Base-by-base conservation (phyloP, 2,329 filamentous ascomycete species). In the Pyrenochaeta sp. region DNA sequence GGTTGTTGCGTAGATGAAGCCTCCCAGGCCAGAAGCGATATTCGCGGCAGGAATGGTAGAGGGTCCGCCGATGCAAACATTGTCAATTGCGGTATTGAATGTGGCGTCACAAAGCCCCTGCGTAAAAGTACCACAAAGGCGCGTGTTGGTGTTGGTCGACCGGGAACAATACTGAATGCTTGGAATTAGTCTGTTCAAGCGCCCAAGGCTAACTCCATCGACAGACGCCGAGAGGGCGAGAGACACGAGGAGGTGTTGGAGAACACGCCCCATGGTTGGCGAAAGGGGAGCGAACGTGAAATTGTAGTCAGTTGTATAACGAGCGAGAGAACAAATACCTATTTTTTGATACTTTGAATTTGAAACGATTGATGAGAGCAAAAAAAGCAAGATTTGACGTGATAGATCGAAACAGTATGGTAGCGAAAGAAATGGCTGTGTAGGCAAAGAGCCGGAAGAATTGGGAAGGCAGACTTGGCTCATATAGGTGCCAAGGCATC, bases 231-330 rank as follows among this genome's bases (percentile, higher is more conserved):
- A 13, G 19, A 48, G 21, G 24, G 35, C 15, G 13, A 20, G 28
- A 1, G 35, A 15, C 11, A 26, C 19, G 35, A 43, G 30, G 44
- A 43, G 20, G 39, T 40, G 44, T 30, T 32, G 19, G 3, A 31
- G 15, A 22, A 39, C 29, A 35, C 39, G 35, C 35, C 39, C 26
- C 44, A 48, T 48, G 14, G 17, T 40, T 24, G 28, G 29, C 19
- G 18, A 22, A 17, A 26, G 24, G n/a, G 13, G 3, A 30, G 19
- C 8, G 15, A 21, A 7, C 35, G 15, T 4, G 23, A 26, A n/a
- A n/a, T 30, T 37, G 15, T 18, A 17, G 35, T 43, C 37, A 36
- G 39, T 22, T 39, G 39, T 36, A 40, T n/a, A 37, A 18, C 17
- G 28, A 31, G 13, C 22, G 36, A 24, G 13, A 19, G 20, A 14